Evolutionary conservation across 2,329 filamentous ascomycete genomes (phyloP).

Genomic region (Meredithiella fracta): DNA sequence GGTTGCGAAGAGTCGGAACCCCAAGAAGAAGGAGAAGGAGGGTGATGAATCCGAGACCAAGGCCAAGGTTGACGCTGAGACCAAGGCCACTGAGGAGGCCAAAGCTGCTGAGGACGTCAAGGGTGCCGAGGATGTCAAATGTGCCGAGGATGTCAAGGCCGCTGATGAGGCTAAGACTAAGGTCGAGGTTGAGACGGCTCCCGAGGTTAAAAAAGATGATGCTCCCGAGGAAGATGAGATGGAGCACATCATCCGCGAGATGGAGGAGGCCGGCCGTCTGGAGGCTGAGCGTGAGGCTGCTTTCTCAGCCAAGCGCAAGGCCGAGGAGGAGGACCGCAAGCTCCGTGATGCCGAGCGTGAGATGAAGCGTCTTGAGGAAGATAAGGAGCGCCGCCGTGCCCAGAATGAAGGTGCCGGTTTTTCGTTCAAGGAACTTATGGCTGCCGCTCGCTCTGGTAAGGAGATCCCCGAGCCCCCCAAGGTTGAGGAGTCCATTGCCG

Average conservation of each 20-base stretch:
- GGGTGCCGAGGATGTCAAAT: conserved; percentile 16
- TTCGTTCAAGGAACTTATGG: conserved; percentile 26
- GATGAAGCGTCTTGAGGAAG: conserved; percentile 58
- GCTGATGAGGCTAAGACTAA: conserved; percentile 20
- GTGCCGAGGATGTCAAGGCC: conserved; percentile 15
- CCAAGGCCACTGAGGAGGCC: conserved; percentile 18
- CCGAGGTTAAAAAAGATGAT: conserved; percentile 19
- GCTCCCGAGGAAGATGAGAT: conserved; percentile 34
- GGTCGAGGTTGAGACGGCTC: conserved; percentile 22
- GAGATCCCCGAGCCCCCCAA: conserved; percentile 15
- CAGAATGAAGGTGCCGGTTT: conserved; percentile 39
- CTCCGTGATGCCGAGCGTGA: conserved; percentile 57
- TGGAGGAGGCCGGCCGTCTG: conserved; percentile 35
- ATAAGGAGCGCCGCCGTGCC: conserved; percentile 41
- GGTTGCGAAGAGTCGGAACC: conserved; percentile 25
- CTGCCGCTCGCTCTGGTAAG: conserved; percentile 25
- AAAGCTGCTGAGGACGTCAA: conserved; percentile 22
- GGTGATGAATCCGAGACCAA: conserved; percentile 19
- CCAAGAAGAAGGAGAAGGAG: conserved; percentile 15
- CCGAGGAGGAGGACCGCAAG: conserved; percentile 42
- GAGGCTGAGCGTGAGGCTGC: conserved; percentile 31
- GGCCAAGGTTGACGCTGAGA: conserved; percentile 5
- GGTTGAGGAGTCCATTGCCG: conserved; percentile 20
- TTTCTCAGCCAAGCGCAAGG: conserved; percentile 31
- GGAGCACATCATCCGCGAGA: conserved; percentile 44